Percentiles rank a stretch among this genome's conserved stretches.
Conservation (phyloP, 169 alveolate species). For the Cardiosporidium cionae region DNA sequence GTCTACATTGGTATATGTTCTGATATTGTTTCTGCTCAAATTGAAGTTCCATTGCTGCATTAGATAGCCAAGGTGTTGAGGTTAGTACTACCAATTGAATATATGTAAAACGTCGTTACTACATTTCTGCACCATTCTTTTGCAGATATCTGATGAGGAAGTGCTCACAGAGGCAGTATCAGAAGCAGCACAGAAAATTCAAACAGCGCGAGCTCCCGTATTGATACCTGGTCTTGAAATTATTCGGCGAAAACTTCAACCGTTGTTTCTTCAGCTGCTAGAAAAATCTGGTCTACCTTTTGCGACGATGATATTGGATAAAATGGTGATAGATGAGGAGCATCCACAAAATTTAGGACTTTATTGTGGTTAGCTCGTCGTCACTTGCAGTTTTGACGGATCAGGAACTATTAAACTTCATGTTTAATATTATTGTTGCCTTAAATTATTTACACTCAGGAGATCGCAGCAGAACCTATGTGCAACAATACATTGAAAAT, state of each 20-base stretch:
- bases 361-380: constrained; percentile 27
- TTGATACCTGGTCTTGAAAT: constrained; percentile 37
- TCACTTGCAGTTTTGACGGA: too few species aligned
- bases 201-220: constrained; percentile 28
- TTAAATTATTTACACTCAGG: not conserved
- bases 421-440: too few species aligned
- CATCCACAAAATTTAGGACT: constrained; percentile 48
- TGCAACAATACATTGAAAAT: constrained; percentile 26
- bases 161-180: not conserved
- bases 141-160: not conserved
- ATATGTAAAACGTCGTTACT: not conserved
- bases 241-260: constrained; percentile 8
- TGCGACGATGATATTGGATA: constrained; percentile 42
- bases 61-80: not conserved
- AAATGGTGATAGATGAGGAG: constrained; percentile 26
- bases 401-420: too few species aligned
- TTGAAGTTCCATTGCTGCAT: not conserved
- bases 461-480: constrained; percentile 14
- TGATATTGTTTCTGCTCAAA: constrained; percentile 15
- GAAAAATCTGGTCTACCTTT: constrained; percentile 37
- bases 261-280: constrained; percentile 11
- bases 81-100: not conserved
- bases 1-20: constrained; percentile 41
- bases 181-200: not conserved
- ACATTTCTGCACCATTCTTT: not conserved